Percentiles rank a stretch among this genome's conserved stretches.
Conservation (phyloP, 73 alveolate species). For the Tetrahymena borealis region DNA sequence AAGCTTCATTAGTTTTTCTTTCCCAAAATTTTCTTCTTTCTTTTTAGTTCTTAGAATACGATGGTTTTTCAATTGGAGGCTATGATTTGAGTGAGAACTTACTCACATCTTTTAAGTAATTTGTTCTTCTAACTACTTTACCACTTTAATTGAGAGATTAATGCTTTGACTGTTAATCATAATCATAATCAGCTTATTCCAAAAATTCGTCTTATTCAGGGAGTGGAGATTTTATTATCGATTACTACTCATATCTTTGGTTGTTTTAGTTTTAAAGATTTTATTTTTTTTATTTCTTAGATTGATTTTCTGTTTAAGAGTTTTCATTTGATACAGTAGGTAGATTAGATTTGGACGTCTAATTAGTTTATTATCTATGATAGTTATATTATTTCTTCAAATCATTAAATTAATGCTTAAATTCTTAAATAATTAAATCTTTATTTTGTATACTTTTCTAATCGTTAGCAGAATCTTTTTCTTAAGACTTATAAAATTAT, state of each 20-base stretch:
- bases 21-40: slow-evolving; percentile 1
- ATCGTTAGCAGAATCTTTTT: neutral
- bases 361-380: neutral
- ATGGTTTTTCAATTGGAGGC: neutral
- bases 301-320: neutral
- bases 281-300: neutral
- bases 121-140: neutral
- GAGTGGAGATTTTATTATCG: neutral
- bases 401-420: neutral
- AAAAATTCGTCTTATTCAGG: neutral
- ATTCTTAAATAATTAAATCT: neutral
- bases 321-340: neutral
- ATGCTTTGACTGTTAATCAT: neutral
- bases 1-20: neutral
- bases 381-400: neutral
- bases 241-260: neutral
- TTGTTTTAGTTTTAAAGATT: neutral
- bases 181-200: neutral
- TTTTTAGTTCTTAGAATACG: neutral
- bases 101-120: neutral
- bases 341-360: neutral
- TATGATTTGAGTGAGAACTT: neutral
- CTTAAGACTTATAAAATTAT: neutral
- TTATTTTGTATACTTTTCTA: neutral
- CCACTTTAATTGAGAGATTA: neutral